Base-by-base conservation (phyloP, 2,329 filamentous ascomycete genomes). In the Fusarium concolor region DNA sequence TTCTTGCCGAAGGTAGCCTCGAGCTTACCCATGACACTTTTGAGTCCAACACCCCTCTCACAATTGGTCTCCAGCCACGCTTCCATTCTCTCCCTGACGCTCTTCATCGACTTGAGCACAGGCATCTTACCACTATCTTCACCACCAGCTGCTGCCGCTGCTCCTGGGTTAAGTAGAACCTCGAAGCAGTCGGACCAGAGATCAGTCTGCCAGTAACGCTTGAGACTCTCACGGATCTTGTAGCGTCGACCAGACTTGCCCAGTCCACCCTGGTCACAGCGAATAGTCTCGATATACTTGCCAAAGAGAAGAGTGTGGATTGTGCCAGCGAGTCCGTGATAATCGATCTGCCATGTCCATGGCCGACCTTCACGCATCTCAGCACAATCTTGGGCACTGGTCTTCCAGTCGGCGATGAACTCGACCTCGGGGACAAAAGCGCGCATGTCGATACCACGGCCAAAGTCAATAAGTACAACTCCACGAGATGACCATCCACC, bases 321-420 rank as follows among this genome's bases (percentile, higher is more conserved):
- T 24, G 93, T 92, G 6, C 93, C 94, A 0, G 96, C 96, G 0
- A 97, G 85, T 14, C 96, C 96, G 78, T 97, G 93, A 74, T 98
- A 96, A 81, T 99, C 96, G 70, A 97, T 93, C 78, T 99, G 96
- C 83, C 94, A 97, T 2, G 95, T 98, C 96, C 96, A 99, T 1
- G 94, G 94, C 2, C 95, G 87, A 57, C 93, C 87, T 80, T 99
- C 95, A 45, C 94, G 91, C 87, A 98, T 97, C 83, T 99, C 96
- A 18, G 92, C 91, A 79, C 96, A 99, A 79, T 99, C 96, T 52
- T 93, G 90, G 24, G 91, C 86, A 17, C 87, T 88, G 0, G 93
- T 94, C 79, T 96, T 92, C 96, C 96, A 99, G 80, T 99, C 96
- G 0, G 95, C 96, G 62, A 98, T 89, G 83, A 99, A 99, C 45